These are phyloP conservation scores for Chenopodium berlandieri DNA, from an alignment of 148 eudicot genomes.

Conservation along the genomic window DNA sequence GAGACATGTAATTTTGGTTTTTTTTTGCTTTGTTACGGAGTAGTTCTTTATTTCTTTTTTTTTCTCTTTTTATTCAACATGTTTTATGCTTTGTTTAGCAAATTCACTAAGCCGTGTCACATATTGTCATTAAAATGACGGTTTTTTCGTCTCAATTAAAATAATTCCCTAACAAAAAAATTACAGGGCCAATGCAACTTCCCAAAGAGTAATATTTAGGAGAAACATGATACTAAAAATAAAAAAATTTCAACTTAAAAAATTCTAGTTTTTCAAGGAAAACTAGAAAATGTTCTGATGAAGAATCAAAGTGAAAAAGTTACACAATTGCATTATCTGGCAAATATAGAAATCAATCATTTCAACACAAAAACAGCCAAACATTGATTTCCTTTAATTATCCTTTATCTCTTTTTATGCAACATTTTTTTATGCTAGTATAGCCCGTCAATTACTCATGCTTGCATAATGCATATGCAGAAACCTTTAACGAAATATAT, in stretches of 20 bases:
- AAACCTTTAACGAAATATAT: background rate
- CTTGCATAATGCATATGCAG: slow-evolving; percentile 6
- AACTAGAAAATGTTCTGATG: too few species aligned
- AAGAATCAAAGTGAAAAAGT: background rate
- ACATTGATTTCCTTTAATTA: background rate
- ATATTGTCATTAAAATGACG: background rate
- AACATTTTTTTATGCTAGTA: background rate
- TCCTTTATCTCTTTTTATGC: background rate
- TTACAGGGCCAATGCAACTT: too few species aligned
- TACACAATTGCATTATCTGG: background rate
- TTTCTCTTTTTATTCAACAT: too few species aligned
- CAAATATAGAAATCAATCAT: background rate
- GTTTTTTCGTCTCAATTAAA: background rate
- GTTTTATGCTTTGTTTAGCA: too few species aligned
- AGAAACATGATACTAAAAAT: too few species aligned
- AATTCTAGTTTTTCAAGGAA: too few species aligned
- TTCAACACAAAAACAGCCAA: background rate
- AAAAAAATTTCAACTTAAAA: too few species aligned
- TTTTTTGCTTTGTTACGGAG: too few species aligned
- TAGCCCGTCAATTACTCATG: background rate
- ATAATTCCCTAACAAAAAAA: too few species aligned
- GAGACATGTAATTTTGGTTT: too few species aligned
- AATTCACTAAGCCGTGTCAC: background rate
- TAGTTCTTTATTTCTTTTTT: too few species aligned
- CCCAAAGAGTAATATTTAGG: too few species aligned